A percentile compares a stretch with the other conserved stretches of the same genome.
Evolutionary conservation across 345 rosid genomes (phyloP).

Genomic region (Punica granatum): DNA sequence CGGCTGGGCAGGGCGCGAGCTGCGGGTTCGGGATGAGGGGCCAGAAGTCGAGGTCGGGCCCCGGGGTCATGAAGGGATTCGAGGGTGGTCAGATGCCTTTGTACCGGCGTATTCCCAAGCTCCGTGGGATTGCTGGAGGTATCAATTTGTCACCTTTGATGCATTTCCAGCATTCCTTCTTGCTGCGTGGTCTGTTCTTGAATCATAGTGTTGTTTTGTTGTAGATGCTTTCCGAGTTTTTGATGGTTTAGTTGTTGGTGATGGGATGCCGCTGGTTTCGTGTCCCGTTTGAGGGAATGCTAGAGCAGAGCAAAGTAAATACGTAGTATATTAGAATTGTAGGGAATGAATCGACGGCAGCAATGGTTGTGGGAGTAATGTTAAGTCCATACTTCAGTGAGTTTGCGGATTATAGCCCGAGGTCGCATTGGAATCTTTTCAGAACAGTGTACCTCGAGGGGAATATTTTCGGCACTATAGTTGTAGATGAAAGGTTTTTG

Average conservation of each 20-base stretch:
- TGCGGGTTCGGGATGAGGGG: slow-evolving; percentile 98
- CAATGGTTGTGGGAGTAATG: not conserved
- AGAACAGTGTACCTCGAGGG: too few species aligned
- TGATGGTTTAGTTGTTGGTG: not conserved
- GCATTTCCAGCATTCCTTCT: not conserved
- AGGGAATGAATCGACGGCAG: too few species aligned
- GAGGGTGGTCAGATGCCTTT: slow-evolving; percentile 99
- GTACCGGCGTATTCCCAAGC: slow-evolving; percentile 80
- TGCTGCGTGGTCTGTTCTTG: not conserved
- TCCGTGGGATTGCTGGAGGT: slow-evolving; percentile 98
- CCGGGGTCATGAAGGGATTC: slow-evolving; percentile 77
- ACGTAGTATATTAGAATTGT: not conserved
- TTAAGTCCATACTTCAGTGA: not conserved
- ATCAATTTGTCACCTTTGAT: not conserved
- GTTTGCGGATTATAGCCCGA: not conserved
- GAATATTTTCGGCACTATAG: not conserved
- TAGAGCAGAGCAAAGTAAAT: not conserved
- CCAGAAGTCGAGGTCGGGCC: slow-evolving; percentile 95
- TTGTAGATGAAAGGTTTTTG: not conserved
- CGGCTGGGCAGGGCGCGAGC: slow-evolving; percentile 90
- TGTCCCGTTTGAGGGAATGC: slow-evolving; percentile 1
- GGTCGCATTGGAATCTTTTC: not conserved
- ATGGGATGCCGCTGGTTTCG: not conserved
- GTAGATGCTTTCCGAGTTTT: not conserved
- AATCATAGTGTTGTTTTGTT: not conserved